Evolutionary conservation across 768 basidiomycete species (phyloP).

Genomic region (Phanerochaete sordida): DNA sequence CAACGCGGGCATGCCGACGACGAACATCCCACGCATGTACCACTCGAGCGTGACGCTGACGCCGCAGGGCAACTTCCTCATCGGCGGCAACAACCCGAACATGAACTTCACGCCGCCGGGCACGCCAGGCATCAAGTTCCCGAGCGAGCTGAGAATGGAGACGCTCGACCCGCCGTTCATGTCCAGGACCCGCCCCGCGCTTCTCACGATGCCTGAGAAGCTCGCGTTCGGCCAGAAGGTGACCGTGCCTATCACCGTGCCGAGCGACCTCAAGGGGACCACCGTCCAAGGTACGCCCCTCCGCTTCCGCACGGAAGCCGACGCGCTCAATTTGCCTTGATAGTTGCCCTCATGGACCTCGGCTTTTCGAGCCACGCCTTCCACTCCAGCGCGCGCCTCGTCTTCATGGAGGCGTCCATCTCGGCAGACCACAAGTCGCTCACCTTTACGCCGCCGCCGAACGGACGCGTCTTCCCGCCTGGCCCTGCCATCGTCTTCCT

Average conservation of each 20-base stretch:
- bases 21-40: conserved; percentile 52
- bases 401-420: conserved; percentile 30
- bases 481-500: conserved; percentile 28
- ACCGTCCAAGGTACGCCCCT: conserved; percentile 16
- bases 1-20: conserved; percentile 41
- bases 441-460: conserved; percentile 33
- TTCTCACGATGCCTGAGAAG: conserved; percentile 26
- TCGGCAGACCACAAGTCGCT: conserved; percentile 27
- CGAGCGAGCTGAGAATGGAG: conserved; percentile 31
- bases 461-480: conserved; percentile 31
- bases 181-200: conserved; percentile 20
- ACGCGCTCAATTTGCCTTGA: background rate
- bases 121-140: conserved; percentile 12
- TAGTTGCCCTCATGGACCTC: conserved; percentile 33
- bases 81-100: conserved; percentile 49
- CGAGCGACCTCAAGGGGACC: conserved; percentile 15
- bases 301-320: background rate
- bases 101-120: conserved; percentile 24
- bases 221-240: conserved; percentile 30
- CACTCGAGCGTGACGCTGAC: conserved; percentile 59
- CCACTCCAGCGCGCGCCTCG: conserved; percentile 32
- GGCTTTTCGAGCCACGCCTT: conserved; percentile 35
- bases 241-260: conserved; percentile 31
- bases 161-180: conserved; percentile 33
- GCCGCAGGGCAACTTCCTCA: conserved; percentile 45